phyloP scores from a whole-genome alignment of 2,329 filamentous ascomycete species.

The Penicillium polonicum region DNA sequence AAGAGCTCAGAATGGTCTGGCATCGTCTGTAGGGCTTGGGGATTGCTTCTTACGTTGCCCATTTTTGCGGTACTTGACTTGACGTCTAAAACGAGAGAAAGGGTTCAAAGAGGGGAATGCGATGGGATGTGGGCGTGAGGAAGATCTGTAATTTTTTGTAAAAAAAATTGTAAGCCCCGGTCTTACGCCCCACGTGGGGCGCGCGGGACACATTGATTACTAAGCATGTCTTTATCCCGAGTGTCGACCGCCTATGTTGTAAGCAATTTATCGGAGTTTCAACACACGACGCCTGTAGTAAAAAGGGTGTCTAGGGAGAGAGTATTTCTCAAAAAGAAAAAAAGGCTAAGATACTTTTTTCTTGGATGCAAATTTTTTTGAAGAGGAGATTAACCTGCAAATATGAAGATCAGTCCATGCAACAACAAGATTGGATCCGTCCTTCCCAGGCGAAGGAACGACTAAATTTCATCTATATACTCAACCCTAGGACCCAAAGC shows the following conservation, averaged over 20 bases:
- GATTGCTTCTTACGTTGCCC: constrained; percentile 28
- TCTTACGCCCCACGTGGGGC: constrained; percentile 9
- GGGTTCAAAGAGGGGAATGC: constrained; percentile 27
- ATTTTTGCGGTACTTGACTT: constrained; percentile 21
- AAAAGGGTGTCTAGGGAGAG: background rate
- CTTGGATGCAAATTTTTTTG: no score
- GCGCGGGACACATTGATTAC: background rate
- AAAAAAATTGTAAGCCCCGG: constrained; percentile 10
- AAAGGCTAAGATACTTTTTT: rapidly evolving
- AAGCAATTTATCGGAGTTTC: background rate
- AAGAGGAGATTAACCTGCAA: background rate
- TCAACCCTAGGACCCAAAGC: no score
- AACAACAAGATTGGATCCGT: background rate
- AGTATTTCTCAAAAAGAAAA: background rate
- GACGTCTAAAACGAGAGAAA: constrained; percentile 36
- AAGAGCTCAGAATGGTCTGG: background rate
- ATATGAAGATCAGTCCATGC: background rate
- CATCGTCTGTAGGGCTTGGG: background rate
- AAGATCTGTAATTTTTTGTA: constrained; percentile 9
- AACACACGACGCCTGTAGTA: background rate
- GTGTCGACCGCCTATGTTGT: constrained; percentile 28
- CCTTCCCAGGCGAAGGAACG: background rate
- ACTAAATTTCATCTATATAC: no score
- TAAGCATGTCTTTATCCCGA: constrained; percentile 33
- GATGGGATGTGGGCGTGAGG: constrained; percentile 11